Percentiles rank a stretch among this genome's conserved stretches.
These are phyloP conservation scores for Cercospora janseana DNA, from an alignment of 2,329 filamentous ascomycete species.

Conservation along the genomic window DNA sequence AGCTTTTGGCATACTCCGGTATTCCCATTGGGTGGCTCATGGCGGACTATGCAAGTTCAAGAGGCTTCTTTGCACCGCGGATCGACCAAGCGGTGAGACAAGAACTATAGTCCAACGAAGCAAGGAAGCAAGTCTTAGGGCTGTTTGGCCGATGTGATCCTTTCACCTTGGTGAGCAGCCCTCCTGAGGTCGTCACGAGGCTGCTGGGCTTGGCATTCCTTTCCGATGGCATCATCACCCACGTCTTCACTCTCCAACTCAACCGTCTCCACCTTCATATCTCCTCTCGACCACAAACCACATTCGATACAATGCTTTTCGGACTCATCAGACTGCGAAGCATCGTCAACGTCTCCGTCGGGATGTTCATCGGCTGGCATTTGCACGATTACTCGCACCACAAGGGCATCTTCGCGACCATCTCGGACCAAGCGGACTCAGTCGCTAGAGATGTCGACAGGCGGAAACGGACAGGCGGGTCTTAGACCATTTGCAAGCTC, in stretches of 20 bases:
- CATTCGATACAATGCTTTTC: slow-evolving; percentile 3
- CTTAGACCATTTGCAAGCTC: too few species aligned
- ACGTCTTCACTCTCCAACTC: neutral
- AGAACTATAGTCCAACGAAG: too few species aligned
- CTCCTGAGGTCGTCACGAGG: slow-evolving; percentile 4
- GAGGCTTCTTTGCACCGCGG: too few species aligned
- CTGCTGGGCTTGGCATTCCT: neutral
- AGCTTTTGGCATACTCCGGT: too few species aligned
- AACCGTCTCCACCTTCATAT: neutral
- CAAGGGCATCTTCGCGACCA: slow-evolving; percentile 1
- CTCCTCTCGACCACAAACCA: neutral
- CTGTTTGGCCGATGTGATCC: neutral
- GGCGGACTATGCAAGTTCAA: too few species aligned
- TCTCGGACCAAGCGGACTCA: slow-evolving; percentile 1
- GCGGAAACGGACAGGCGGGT: slow-evolving; percentile 2
- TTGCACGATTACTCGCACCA: slow-evolving; percentile 3
- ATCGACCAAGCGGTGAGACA: too few species aligned
- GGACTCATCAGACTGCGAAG: slow-evolving; percentile 10
- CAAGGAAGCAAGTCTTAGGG: too few species aligned
- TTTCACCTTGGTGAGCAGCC: neutral
- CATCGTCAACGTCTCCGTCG: neutral
- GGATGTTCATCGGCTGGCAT: slow-evolving; percentile 10
- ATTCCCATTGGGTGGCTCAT: too few species aligned
- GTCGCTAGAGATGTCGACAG: neutral
- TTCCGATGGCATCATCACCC: neutral